Base-by-base conservation (phyloP, 192 early-diverging fungal genomes). In the Thamnidium elegans region DNA sequence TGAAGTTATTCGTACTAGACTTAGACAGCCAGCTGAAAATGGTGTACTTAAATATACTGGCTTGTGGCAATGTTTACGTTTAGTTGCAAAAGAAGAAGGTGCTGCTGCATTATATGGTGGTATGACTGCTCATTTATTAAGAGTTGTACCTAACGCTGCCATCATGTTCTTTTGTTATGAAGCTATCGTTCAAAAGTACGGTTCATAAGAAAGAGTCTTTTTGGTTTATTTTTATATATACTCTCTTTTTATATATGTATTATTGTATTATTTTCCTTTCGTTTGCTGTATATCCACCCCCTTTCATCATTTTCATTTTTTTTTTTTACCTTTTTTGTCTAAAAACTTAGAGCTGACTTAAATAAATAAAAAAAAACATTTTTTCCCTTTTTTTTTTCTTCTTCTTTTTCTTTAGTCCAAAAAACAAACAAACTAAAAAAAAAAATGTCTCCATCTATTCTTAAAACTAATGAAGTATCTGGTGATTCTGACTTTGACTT, bases 71-170 rank as follows among this genome's bases (percentile, higher is more conserved):
- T 82, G 81, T 7, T 56, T 80, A 7, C 71, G 70, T n/a, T 71
- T 79, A 10, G 89, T 94, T n/a, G 76, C 83, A 36, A 69, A 64
- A 19, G 90, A 95, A 65, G 96, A 99, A 72, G 95, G 96, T 55
- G 39, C 91, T 3, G 77, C 77, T 17, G 93, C 91, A 6, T 74
- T 99, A 20, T 99, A 97, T 68, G 92, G 94, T 51, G 96, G 96
- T 19, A 84, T 99, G 84, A 90, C 92, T 13, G 90, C 94, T 11
- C 95, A 97, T 77, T 77, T 99, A 53, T 75, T 96, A 81, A 86
- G 96, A 50, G 93, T 94, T 0, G 95, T 99, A 9, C 96, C 96
- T 2, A 97, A 97, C 71, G 94, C 96, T 0, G 90, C 93, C 6
- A 95, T 97, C 58, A 85, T 97, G 87, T 97, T 97, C 65, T 80